phyloP scores from a whole-genome alignment of 345 rosid genomes.

The Reutealis trisperma region DNA sequence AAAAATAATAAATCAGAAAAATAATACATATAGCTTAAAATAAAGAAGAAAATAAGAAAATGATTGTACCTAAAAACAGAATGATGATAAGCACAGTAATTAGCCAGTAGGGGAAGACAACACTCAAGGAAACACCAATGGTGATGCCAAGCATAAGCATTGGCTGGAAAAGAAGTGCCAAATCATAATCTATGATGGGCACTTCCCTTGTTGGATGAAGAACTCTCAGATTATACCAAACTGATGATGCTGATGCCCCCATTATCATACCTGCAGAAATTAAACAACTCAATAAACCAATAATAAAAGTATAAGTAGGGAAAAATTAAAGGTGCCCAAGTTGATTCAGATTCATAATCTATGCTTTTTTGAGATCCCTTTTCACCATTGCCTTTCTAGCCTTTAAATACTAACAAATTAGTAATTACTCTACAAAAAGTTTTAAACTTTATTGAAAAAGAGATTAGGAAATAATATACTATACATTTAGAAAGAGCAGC shows the following conservation, averaged over 20 bases:
- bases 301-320: background rate
- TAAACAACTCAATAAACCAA: background rate
- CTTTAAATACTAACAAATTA: background rate
- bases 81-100: slow-evolving; percentile 87
- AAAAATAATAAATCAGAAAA: slow-evolving; percentile 1
- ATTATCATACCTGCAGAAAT: slow-evolving; percentile 84
- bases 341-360: background rate
- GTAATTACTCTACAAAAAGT: background rate
- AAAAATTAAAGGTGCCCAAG: background rate
- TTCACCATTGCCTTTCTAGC: slow-evolving; percentile 1
- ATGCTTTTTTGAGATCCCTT: background rate
- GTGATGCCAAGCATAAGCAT: slow-evolving; percentile 95
- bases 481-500: slow-evolving; percentile 97
- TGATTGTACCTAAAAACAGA: slow-evolving; percentile 64
- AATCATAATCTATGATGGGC: slow-evolving; percentile 84
- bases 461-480: background rate
- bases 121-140: slow-evolving; percentile 83
- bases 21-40: background rate
- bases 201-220: slow-evolving; percentile 85
- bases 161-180: slow-evolving; percentile 91
- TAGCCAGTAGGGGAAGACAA: slow-evolving; percentile 95
- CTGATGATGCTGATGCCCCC: slow-evolving; percentile 94
- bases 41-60: background rate
- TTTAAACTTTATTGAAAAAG: no score
- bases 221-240: slow-evolving; percentile 88